phyloP scores from a whole-genome alignment of 208 protist genomes.

The Trypanosoma rangeli region DNA sequence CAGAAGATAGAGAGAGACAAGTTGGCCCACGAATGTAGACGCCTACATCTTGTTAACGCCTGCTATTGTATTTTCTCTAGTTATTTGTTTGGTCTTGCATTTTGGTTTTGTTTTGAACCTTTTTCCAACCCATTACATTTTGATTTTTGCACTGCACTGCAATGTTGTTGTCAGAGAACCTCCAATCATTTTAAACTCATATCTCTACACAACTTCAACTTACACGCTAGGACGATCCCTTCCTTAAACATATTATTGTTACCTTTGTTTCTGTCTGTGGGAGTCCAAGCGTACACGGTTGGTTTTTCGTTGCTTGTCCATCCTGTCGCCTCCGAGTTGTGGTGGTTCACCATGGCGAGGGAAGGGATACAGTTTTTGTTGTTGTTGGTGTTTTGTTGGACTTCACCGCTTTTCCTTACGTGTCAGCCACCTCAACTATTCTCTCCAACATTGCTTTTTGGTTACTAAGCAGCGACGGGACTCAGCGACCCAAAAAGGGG shows the following conservation, averaged over 20 bases:
- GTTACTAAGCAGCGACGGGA: too few species aligned
- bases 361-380: neutral
- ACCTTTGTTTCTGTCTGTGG: neutral
- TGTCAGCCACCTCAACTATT: neutral
- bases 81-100: neutral
- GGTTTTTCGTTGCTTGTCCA: neutral
- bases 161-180: too few species aligned
- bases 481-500: too few species aligned
- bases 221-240: too few species aligned
- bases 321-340: neutral
- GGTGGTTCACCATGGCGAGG: neutral
- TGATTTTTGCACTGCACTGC: too few species aligned
- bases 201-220: too few species aligned
- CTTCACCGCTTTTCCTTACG: neutral
- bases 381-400: neutral
- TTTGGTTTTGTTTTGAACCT: neutral
- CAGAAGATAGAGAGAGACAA: neutral
- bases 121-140: neutral
- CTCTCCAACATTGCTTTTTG: too few species aligned
- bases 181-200: too few species aligned
- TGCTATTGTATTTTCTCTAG: neutral
- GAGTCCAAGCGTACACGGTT: too few species aligned
- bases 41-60: neutral
- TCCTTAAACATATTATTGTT: too few species aligned
- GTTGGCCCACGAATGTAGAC: neutral